Evolutionary conservation across 2,329 filamentous ascomycete genomes (phyloP).

Genomic region (Colletotrichum siamense): DNA sequence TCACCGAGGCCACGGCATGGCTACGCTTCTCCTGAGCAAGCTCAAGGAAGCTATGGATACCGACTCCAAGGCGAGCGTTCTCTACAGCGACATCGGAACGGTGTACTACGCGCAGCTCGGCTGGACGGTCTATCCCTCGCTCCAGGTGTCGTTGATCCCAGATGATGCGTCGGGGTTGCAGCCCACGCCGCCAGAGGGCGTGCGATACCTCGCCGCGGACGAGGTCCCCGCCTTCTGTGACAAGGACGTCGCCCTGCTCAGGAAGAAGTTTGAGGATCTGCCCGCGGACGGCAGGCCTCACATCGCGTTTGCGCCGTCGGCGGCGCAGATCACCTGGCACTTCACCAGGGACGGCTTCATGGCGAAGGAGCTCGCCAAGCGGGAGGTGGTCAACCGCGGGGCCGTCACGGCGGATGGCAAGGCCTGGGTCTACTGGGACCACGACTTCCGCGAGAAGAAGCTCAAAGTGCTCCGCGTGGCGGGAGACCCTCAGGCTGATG

Average conservation of each 20-base stretch:
- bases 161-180: constrained; percentile 20
- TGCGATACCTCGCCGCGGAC: constrained; percentile 26
- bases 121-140: constrained; percentile 36
- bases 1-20: constrained; percentile 38
- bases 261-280: constrained; percentile 10
- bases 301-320: constrained; percentile 37
- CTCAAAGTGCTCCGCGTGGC: constrained; percentile 33
- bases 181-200: constrained; percentile 19
- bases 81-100: constrained; percentile 40
- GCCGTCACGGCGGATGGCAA: constrained; percentile 29
- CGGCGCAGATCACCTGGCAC: constrained; percentile 36
- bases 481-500: constrained; percentile 27
- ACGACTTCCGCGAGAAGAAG: constrained; percentile 35
- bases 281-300: constrained; percentile 30
- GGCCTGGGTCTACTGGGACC: constrained; percentile 40
- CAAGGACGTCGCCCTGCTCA: constrained; percentile 29
- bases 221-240: constrained; percentile 31
- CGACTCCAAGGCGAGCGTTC: constrained; percentile 36
- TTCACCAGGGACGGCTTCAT: constrained; percentile 33
- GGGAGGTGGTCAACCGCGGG: constrained; percentile 21
- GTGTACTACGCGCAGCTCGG: constrained; percentile 38
- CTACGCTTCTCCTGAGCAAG: constrained; percentile 35
- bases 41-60: constrained; percentile 38
- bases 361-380: constrained; percentile 25
- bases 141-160: constrained; percentile 36